These are phyloP conservation scores for Camellia lanceoleosa DNA, from an alignment of 148 eudicot species.

Conservation along the genomic window DNA sequence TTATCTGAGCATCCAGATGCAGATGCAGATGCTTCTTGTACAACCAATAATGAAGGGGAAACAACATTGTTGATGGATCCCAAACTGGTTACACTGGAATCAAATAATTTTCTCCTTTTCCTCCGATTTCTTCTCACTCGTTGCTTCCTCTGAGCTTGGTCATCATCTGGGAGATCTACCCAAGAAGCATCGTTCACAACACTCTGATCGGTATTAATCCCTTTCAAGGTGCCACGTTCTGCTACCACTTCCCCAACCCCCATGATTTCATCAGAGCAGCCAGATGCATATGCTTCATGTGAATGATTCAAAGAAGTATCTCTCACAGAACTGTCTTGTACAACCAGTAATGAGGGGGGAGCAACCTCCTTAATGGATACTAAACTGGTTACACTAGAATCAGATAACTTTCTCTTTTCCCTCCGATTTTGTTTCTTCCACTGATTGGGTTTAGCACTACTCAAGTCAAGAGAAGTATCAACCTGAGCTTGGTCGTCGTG, in stretches of 20 bases:
- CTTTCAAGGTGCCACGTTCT: no score
- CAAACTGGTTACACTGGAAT: background rate
- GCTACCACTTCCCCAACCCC: no score
- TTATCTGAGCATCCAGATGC: no score
- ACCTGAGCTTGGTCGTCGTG: background rate
- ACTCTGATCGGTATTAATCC: no score
- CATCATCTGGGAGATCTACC: no score
- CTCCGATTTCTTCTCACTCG: background rate
- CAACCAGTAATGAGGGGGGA: background rate
- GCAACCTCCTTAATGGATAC: background rate
- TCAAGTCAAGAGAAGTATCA: no score
- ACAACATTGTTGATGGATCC: background rate
- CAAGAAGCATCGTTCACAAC: no score
- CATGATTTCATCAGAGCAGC: background rate
- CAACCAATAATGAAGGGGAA: background rate
- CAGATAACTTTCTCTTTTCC: constrained; percentile 3
- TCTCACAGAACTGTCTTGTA: background rate
- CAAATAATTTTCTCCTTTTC: background rate
- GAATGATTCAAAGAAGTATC: background rate
- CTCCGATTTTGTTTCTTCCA: background rate
- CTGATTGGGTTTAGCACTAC: no score
- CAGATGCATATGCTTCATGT: constrained; percentile 10
- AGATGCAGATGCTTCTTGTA: background rate
- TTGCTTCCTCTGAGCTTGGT: background rate
- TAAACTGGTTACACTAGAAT: background rate